Conservation (phyloP, 345 rosid genomes). For the Populus nigra region DNA sequence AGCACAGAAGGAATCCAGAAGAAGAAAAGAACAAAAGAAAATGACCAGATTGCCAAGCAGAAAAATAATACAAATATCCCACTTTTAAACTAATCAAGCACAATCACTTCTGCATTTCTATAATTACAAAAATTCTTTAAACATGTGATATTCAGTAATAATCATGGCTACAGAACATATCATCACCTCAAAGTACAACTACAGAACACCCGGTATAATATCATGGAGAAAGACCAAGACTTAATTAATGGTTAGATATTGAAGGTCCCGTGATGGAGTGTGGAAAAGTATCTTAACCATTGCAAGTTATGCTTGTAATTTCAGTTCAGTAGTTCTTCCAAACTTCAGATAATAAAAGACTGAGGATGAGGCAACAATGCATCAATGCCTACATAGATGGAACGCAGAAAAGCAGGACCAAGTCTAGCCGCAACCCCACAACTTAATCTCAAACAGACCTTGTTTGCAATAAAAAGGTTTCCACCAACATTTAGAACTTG, state of each 20-base stretch:
- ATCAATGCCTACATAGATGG: neutral
- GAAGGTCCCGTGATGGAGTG: neutral
- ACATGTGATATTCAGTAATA: neutral
- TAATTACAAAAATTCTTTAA: neutral
- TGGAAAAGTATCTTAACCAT: neutral
- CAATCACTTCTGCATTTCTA: neutral
- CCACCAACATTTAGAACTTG: neutral
- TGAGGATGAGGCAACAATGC: neutral
- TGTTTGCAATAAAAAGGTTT: neutral
- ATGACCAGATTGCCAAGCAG: neutral
- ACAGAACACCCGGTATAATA: neutral
- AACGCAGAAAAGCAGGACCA: neutral
- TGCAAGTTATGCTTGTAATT: neutral
- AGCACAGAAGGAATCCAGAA: neutral
- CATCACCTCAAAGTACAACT: neutral
- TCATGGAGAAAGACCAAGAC: neutral
- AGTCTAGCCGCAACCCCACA: neutral
- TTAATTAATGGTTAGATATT: neutral
- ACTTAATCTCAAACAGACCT: neutral
- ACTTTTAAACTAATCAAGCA: neutral
- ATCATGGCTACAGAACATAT: neutral
- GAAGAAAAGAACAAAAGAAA: neutral
- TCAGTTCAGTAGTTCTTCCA: neutral
- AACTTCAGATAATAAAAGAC: neutral
- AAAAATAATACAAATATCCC: neutral